These are phyloP conservation scores for Diddensiella transvaalensis DNA, from an alignment of 805 yeast species.

Conservation along the genomic window DNA sequence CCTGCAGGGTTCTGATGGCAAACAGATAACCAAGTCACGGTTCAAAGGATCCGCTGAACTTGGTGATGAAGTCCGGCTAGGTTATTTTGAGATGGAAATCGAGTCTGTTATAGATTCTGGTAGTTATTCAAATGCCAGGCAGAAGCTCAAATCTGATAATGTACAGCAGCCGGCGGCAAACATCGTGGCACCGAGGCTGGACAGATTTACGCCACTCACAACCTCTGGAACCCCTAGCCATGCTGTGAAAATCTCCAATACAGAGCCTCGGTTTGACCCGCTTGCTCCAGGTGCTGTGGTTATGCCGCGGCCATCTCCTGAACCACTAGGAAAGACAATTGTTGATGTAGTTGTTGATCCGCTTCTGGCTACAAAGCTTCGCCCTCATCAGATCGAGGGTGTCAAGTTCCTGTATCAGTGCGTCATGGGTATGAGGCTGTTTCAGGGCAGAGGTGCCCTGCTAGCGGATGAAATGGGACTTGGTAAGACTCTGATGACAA, in stretches of 20 bases:
- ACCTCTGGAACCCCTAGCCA: background rate
- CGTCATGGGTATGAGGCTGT: constrained; percentile 61
- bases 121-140: background rate
- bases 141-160: background rate
- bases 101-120: constrained; percentile 12
- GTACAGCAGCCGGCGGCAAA: background rate
- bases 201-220: background rate
- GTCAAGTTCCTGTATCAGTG: constrained; percentile 78
- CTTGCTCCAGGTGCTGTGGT: constrained; percentile 29
- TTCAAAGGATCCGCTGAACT: constrained; percentile 19
- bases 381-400: constrained; percentile 87
- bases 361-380: constrained; percentile 36
- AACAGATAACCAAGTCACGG: constrained; percentile 10
- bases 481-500: constrained; percentile 85
- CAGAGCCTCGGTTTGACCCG: constrained; percentile 24
- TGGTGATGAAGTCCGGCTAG: constrained; percentile 47
- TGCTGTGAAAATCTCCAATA: background rate
- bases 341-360: constrained; percentile 41
- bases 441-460: constrained; percentile 59
- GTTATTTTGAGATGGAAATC: constrained; percentile 50
- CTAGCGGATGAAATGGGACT: constrained; percentile 98
- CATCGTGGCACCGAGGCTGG: background rate
- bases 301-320: constrained; percentile 25
- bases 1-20: constrained; percentile 27
- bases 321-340: constrained; percentile 16